These are phyloP conservation scores for Cladosporium sp. DNA, from an alignment of 2,329 filamentous ascomycete genomes.

Conservation along the genomic window DNA sequence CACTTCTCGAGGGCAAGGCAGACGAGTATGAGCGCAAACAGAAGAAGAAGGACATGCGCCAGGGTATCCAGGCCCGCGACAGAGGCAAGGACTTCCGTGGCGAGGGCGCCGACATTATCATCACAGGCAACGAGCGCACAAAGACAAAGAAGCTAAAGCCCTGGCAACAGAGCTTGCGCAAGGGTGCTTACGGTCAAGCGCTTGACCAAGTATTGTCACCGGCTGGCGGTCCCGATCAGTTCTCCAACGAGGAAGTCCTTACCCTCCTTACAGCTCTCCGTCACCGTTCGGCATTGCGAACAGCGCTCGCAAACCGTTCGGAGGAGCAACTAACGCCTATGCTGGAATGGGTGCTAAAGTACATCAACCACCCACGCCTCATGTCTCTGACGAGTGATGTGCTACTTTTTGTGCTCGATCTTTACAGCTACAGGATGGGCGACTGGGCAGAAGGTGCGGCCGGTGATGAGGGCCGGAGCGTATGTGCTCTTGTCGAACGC, in stretches of 20 bases:
- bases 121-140: constrained; percentile 67
- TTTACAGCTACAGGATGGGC: constrained; percentile 79
- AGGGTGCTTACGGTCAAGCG: constrained; percentile 73
- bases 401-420: constrained; percentile 76
- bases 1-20: constrained; percentile 73
- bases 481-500: constrained; percentile 68
- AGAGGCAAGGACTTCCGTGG: constrained; percentile 77
- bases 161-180: constrained; percentile 82
- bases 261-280: constrained; percentile 81
- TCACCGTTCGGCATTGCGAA: constrained; percentile 80
- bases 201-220: constrained; percentile 71
- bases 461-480: constrained; percentile 48
- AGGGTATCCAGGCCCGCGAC: constrained; percentile 60
- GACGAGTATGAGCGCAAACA: constrained; percentile 73
- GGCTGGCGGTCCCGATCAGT: constrained; percentile 22
- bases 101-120: constrained; percentile 83
- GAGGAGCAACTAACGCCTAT: constrained; percentile 80
- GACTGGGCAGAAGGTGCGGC: constrained; percentile 34
- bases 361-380: constrained; percentile 81
- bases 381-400: constrained; percentile 80
- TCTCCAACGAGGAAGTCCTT: constrained; percentile 51
- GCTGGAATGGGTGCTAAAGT: constrained; percentile 75
- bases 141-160: constrained; percentile 64
- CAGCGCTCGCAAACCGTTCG: constrained; percentile 77
- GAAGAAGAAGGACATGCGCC: constrained; percentile 60